Base-by-base conservation (phyloP, 176 grass and related monocot species). In the Cymbopogon citratus region DNA sequence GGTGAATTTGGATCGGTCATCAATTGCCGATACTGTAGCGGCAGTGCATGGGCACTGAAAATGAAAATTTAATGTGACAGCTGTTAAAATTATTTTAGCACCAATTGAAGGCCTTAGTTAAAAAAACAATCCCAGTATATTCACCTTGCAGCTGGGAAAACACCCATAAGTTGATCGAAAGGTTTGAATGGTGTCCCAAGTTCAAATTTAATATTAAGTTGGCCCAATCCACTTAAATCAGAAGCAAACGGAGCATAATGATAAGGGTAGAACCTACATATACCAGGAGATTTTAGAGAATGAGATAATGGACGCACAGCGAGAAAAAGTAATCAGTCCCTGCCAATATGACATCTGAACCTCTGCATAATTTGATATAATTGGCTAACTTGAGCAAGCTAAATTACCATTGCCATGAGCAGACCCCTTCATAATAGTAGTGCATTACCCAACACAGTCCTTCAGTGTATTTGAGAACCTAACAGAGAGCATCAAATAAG, bases 161-260 rank as follows among this genome's bases (percentile, higher is more conserved):
- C 96, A 12, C 96, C 96, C 96, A 99, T 99, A 80, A 99, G 80
- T 83, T 99, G 96, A 93, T 99, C 85, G 13, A 99, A 99, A 23
- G 96, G 96, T 86, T 99, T 99, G 76, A 99, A 99, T 14, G 96
- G 96, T 61, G 64, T 76, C 70, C 96, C 96, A 34, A 99, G 81
- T 72, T 84, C 72, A 56, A 95, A 99, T 49, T 34, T 83, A 77
- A 99, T 93, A 64, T 91, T 79, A 67, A 95, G 91, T 64, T 88
- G 79, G 59, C 73, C 84, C 63, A 99, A 75, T 81, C 75, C 91
- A 52, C 39, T 95, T 66, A 99, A 78, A 87, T 99, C 96, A n/a
- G 96, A 99, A 61, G 96, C 96, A 85, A 99, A 99, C 52, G 96
- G 96, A 35, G 96, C 96, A 99, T 99, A 99, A 89, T 99, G 96